Conservation (phyloP, 805 yeast species). For the Metschnikowia proteae region DNA sequence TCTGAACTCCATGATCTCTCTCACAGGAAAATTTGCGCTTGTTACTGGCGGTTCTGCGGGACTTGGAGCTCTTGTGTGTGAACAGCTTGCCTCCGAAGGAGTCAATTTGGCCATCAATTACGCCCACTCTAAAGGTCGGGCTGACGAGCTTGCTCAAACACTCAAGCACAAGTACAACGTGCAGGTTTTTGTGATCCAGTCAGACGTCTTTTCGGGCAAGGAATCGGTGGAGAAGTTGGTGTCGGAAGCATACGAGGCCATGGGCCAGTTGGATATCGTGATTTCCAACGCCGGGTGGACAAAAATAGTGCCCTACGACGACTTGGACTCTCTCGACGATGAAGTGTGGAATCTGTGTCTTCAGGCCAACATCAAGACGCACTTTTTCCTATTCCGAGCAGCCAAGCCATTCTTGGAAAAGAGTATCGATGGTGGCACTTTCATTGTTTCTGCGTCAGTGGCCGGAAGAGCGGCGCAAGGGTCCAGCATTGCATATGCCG, state of each 20-base stretch:
- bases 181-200: slow-evolving; percentile 19
- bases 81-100: slow-evolving; percentile 33
- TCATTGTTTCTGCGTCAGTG: slow-evolving; percentile 25
- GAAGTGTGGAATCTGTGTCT: slow-evolving; percentile 30
- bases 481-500: slow-evolving; percentile 34
- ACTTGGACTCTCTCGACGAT: slow-evolving; percentile 28
- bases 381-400: slow-evolving; percentile 27
- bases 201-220: slow-evolving; percentile 22
- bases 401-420: slow-evolving; percentile 24
- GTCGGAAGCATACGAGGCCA: slow-evolving; percentile 19
- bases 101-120: slow-evolving; percentile 32
- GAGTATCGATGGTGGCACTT: slow-evolving; percentile 22
- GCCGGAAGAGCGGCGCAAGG: slow-evolving; percentile 27
- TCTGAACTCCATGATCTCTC: slow-evolving; percentile 7
- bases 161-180: slow-evolving; percentile 14
- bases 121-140: slow-evolving; percentile 26
- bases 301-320: slow-evolving; percentile 26
- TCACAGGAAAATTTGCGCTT: slow-evolving; percentile 25
- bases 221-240: slow-evolving; percentile 22
- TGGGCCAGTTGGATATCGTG: slow-evolving; percentile 34
- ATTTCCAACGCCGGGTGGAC: slow-evolving; percentile 40
- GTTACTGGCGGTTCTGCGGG: slow-evolving; percentile 26
- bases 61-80: slow-evolving; percentile 31
- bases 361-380: slow-evolving; percentile 27
- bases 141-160: slow-evolving; percentile 20